A percentile compares a stretch with the other conserved stretches of the same genome.
Evolutionary conservation across 148 eudicot species (phyloP).

Genomic region (Nepenthes gracilis): DNA sequence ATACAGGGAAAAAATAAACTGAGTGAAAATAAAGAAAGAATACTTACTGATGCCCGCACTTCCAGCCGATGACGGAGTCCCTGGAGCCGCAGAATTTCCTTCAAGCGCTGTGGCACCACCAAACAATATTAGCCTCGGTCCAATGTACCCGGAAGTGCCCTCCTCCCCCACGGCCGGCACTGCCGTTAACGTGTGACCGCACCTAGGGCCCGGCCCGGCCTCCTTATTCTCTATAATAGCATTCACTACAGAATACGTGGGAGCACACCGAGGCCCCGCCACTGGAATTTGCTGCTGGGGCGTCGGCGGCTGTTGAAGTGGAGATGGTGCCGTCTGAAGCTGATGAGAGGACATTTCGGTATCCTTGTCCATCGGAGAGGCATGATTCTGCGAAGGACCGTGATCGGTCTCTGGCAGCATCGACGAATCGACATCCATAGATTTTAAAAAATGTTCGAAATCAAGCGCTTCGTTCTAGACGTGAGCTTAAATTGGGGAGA

Average conservation of each 20-base stretch:
- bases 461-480: constrained; percentile 9
- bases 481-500: constrained; percentile 5
- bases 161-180: constrained; percentile 95
- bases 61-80: constrained; percentile 91
- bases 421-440: constrained; percentile 67
- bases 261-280: constrained; percentile 83
- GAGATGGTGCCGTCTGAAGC: background rate
- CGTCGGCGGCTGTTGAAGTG: background rate
- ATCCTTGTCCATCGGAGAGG: constrained; percentile 24
- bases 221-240: constrained; percentile 82
- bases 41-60: constrained; percentile 94
- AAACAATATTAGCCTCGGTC: constrained; percentile 78
- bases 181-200: constrained; percentile 93
- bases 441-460: background rate
- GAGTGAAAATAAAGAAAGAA: background rate
- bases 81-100: constrained; percentile 75
- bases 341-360: constrained; percentile 12
- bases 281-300: constrained; percentile 23
- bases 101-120: constrained; percentile 98
- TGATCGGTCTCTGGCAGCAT: constrained; percentile 37
- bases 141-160: constrained; percentile 67
- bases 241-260: constrained; percentile 72
- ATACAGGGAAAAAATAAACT: background rate
- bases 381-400: constrained; percentile 22
- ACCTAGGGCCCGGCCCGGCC: constrained; percentile 94